Percentiles rank a stretch among this genome's conserved stretches.
These are phyloP conservation scores for Bryum argenteum DNA, from an alignment of 225 moss, liverwort and hornwort genomes.

Conservation along the genomic window DNA sequence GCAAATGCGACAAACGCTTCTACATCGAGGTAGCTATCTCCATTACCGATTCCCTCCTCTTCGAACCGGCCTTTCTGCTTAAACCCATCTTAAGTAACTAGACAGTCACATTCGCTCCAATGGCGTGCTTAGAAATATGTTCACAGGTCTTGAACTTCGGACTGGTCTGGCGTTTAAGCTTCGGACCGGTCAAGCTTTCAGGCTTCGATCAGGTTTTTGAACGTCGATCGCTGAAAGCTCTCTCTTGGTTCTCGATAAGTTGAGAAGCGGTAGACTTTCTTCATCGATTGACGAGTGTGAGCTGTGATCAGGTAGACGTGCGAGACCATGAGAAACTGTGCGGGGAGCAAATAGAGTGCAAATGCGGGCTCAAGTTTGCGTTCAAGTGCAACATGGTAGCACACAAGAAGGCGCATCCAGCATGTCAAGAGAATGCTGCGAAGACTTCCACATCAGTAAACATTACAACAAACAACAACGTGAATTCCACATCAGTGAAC, in stretches of 20 bases:
- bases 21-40: conserved; percentile 65
- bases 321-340: conserved; percentile 87
- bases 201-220: too few species aligned
- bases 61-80: not conserved
- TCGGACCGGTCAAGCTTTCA: too few species aligned
- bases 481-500: not conserved
- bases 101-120: not conserved
- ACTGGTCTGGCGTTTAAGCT: too few species aligned
- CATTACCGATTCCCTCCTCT: too few species aligned
- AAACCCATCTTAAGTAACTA: not conserved
- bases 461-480: not conserved
- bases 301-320: conserved; percentile 50
- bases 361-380: conserved; percentile 85
- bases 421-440: conserved; percentile 51
- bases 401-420: conserved; percentile 80
- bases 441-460: not conserved
- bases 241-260: too few species aligned
- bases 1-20: conserved; percentile 76
- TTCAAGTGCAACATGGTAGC: conserved; percentile 92
- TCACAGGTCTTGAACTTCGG: not conserved
- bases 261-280: too few species aligned
- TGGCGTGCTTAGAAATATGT: not conserved
- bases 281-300: too few species aligned
- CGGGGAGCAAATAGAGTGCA: conserved; percentile 78
- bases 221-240: too few species aligned